These are phyloP conservation scores for Diplotaxis tenuifolia DNA, from an alignment of 345 rosid genomes.

Conservation along the genomic window DNA sequence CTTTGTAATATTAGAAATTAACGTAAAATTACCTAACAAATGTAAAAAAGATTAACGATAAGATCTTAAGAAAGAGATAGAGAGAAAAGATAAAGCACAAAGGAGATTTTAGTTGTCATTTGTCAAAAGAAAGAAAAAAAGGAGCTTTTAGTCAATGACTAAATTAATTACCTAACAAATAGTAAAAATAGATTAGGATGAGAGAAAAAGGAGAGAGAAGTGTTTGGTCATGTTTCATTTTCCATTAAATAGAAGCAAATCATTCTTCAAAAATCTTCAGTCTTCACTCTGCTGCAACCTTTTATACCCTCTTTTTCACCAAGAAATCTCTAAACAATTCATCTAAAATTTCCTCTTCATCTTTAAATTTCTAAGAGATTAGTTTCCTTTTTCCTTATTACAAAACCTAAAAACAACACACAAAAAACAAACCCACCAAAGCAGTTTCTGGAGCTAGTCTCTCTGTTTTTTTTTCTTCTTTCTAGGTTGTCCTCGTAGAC, in stretches of 20 bases:
- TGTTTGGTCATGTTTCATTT: conserved; percentile 21
- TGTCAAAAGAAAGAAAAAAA: background rate
- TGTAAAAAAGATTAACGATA: background rate
- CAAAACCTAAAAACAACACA: background rate
- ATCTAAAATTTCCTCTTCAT: background rate
- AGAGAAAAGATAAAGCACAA: background rate
- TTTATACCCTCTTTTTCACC: background rate
- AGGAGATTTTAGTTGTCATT: background rate
- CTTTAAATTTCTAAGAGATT: background rate
- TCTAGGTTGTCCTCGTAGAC: background rate
- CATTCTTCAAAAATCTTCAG: conserved; percentile 9
- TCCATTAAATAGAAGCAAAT: conserved; percentile 26
- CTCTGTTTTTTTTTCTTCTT: background rate
- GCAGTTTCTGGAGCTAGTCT: background rate
- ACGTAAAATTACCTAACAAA: background rate
- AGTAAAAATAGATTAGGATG: conserved; percentile 11
- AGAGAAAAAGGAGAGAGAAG: conserved; percentile 6
- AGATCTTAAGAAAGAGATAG: background rate
- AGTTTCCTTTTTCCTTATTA: background rate
- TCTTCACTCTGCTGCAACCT: background rate
- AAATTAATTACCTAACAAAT: background rate
- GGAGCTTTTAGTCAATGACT: background rate
- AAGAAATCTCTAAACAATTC: background rate
- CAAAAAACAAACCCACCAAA: background rate
- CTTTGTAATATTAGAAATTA: background rate